phyloP scores from a whole-genome alignment of 2,329 filamentous ascomycete species.

The Epichloe sp. region DNA sequence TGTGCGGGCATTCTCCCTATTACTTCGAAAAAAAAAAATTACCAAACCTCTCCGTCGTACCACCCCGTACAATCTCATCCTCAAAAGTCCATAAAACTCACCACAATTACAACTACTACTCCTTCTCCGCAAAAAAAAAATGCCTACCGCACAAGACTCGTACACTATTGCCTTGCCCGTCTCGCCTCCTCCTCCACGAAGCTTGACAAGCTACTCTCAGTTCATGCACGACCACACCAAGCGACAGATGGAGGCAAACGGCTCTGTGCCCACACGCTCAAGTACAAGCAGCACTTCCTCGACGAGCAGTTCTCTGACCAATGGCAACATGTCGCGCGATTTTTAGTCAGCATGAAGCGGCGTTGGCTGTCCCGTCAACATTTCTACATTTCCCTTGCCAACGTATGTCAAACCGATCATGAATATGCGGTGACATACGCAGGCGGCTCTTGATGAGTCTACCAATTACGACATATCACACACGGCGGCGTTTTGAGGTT shows the following conservation, averaged over 20 bases:
- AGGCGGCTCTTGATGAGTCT: background rate
- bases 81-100: background rate
- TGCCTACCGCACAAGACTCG: conserved; percentile 28
- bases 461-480: background rate
- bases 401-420: background rate
- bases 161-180: conserved; percentile 23
- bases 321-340: conserved; percentile 15
- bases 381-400: no score
- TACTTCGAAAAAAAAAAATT: no score
- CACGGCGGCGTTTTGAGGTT: conserved; percentile 2
- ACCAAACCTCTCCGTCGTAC: no score
- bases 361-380: no score
- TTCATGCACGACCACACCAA: conserved; percentile 54
- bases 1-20: background rate
- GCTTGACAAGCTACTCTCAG: conserved; percentile 42
- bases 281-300: conserved; percentile 10
- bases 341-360: conserved; percentile 2
- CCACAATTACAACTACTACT: background rate
- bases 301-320: conserved; percentile 11
- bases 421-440: background rate
- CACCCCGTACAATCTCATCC: no score
- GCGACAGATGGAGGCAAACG: conserved; percentile 47
- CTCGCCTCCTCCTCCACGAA: conserved; percentile 28
- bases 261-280: conserved; percentile 13
- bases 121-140: conserved; percentile 10